These are phyloP conservation scores for Diplodia seriata DNA, from an alignment of 2,329 filamentous ascomycete genomes.

Conservation along the genomic window DNA sequence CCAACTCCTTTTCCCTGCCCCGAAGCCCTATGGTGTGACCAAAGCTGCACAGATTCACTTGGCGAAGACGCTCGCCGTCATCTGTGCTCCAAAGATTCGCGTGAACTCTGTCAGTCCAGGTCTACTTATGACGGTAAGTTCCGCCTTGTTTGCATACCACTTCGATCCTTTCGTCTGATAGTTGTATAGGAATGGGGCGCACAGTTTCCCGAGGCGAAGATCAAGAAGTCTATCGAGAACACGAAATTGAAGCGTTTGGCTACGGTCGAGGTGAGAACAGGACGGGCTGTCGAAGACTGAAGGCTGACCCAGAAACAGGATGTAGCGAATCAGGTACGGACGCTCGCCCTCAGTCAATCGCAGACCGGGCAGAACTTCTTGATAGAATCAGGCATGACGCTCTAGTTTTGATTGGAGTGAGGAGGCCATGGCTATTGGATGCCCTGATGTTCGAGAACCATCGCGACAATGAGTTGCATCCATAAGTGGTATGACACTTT, in stretches of 20 bases:
- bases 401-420: too few relatives aligned
- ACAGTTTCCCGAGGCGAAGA: constrained; percentile 55
- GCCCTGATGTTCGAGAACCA: too few relatives aligned
- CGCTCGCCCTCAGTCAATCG: constrained; percentile 45
- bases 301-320: constrained; percentile 35
- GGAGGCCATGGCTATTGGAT: too few relatives aligned
- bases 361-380: constrained; percentile 49
- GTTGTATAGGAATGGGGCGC: constrained; percentile 55
- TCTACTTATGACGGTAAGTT: constrained; percentile 63
- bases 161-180: background rate
- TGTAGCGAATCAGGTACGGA: constrained; percentile 47
- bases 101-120: constrained; percentile 71
- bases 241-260: constrained; percentile 60
- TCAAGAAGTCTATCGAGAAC: constrained; percentile 51
- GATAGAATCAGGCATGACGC: constrained; percentile 38
- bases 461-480: too few relatives aligned
- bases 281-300: background rate
- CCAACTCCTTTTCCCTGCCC: background rate
- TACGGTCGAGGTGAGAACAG: constrained; percentile 55
- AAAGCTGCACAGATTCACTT: constrained; percentile 77
- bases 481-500: constrained; percentile 43
- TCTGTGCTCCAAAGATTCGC: constrained; percentile 67
- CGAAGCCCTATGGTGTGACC: constrained; percentile 72
- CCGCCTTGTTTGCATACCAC: background rate
- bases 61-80: constrained; percentile 68